phyloP scores from a whole-genome alignment of 306 rosid genomes.

The Lotus japonicus region DNA sequence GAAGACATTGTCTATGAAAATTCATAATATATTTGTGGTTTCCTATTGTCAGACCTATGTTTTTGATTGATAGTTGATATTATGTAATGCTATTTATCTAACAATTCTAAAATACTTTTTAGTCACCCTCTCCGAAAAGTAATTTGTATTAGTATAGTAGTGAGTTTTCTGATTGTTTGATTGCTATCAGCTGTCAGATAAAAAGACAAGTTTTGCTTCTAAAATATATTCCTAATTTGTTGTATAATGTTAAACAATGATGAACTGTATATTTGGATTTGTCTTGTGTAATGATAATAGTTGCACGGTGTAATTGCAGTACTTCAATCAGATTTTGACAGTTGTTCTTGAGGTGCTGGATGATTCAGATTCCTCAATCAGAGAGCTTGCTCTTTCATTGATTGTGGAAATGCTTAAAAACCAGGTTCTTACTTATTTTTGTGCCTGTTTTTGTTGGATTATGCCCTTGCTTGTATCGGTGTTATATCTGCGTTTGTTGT shows the following conservation, averaged over 20 bases:
- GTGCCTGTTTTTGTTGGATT: slow-evolving; percentile 11
- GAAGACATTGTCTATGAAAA: background rate
- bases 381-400: slow-evolving; percentile 79
- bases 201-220: slow-evolving; percentile 9
- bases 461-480: background rate
- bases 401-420: slow-evolving; percentile 82
- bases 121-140: background rate
- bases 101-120: background rate
- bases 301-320: slow-evolving; percentile 58
- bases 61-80: background rate
- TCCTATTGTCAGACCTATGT: background rate
- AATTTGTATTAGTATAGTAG: background rate
- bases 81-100: slow-evolving; percentile 3
- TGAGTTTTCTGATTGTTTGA: background rate
- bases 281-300: slow-evolving; percentile 15
- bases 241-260: background rate
- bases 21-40: background rate
- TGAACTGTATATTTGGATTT: background rate
- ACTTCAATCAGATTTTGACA: slow-evolving; percentile 95
- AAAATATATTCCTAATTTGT: background rate
- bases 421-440: slow-evolving; percentile 55
- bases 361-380: slow-evolving; percentile 69
- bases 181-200: slow-evolving; percentile 5
- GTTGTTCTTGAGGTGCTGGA: slow-evolving; percentile 89
- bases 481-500: slow-evolving; percentile 14